Evolutionary conservation across 352 stramenopile genomes (phyloP), one percentile per base, ranked within the genome.

Genomic region (Phytophthora pisi): DNA sequence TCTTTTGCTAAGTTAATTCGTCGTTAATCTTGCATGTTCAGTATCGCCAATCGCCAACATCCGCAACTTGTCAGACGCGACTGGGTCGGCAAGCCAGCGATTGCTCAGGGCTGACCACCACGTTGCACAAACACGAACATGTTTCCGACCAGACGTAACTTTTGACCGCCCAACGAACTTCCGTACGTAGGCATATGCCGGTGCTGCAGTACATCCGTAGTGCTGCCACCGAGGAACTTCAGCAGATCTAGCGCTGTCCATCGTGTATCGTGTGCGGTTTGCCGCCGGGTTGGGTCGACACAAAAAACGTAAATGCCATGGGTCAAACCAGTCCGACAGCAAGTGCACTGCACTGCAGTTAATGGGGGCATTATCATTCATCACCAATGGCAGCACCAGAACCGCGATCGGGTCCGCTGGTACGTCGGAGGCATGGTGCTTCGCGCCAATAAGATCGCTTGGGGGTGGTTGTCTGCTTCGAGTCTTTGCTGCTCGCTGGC

Each of bases 401-500:
- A 66, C 36, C 15, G n/a, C 16, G 18, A 58, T 23, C 40, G 26
- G 53, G 43, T 42, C 51, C 20, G 51, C 43, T 61, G 40, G 43
- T 67, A 55, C 18, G 49, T 13, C 45, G 10, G 26, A 64, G 46
- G 62, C 62, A 47, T 60, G 47, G 54, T 70, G 54, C 62, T 55
- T 64, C 55, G 47, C 55, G 36, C 62, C 62, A 70, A 70, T 70
- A 11, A 64, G 30, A 53, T 24, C 23, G 28, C 24, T 8, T 56
- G 18, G 9, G 20, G 31, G 8, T n/a, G 36, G 18, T 13, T 13
- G 28, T 52, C 28, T 18, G 45, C 28, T 55, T 43, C 57, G 16
- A 64, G 51, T 56, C 30, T 66, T 55, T 66, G 50, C 42, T 28
- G 28, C 51, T 50, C 34, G 30, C 60, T 54, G 50, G 13, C 58